Conservation (phyloP, 345 rosid genomes). For the Pelargonium nanum region DNA sequence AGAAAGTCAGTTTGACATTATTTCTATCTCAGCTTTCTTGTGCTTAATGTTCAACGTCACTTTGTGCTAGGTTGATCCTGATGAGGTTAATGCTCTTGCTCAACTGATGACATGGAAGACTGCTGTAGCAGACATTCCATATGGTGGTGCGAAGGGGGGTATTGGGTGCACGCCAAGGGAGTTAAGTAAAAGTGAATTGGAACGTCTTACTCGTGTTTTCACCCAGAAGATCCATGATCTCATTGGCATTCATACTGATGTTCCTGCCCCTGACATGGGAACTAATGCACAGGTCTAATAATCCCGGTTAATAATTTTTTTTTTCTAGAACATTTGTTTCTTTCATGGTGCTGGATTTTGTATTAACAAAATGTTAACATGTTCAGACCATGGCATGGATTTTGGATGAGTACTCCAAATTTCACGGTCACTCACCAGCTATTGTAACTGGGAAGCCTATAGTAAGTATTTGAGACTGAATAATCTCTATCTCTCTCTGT, state of each 20-base stretch:
- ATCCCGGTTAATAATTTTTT: neutral
- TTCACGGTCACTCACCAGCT: slow-evolving; percentile 93
- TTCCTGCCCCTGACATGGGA: slow-evolving; percentile 98
- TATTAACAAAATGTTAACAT: neutral
- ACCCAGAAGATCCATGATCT: slow-evolving; percentile 97
- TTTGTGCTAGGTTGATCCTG: slow-evolving; percentile 75
- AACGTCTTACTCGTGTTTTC: slow-evolving; percentile 89
- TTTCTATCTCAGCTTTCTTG: neutral
- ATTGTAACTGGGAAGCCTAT: slow-evolving; percentile 91
- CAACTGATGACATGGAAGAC: slow-evolving; percentile 99
- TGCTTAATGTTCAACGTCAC: neutral
- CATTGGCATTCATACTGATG: slow-evolving; percentile 80
- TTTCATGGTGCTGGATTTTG: neutral
- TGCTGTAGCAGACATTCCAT: slow-evolving; percentile 89
- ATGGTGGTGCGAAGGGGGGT: slow-evolving; percentile 97
- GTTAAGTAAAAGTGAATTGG: slow-evolving; percentile 59
- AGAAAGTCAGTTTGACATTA: neutral
- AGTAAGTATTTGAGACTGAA: slow-evolving; percentile 27
- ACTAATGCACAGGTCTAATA: slow-evolving; percentile 66
- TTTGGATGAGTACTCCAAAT: slow-evolving; percentile 91
- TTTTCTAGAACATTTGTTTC: neutral
- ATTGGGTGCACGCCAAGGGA: slow-evolving; percentile 75
- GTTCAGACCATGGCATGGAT: slow-evolving; percentile 93
- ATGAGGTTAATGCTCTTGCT: slow-evolving; percentile 96
- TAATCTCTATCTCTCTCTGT: neutral